Evolutionary conservation across 75 land plant genomes (phyloP).

Genomic region (Isoetes taiwanensis): DNA sequence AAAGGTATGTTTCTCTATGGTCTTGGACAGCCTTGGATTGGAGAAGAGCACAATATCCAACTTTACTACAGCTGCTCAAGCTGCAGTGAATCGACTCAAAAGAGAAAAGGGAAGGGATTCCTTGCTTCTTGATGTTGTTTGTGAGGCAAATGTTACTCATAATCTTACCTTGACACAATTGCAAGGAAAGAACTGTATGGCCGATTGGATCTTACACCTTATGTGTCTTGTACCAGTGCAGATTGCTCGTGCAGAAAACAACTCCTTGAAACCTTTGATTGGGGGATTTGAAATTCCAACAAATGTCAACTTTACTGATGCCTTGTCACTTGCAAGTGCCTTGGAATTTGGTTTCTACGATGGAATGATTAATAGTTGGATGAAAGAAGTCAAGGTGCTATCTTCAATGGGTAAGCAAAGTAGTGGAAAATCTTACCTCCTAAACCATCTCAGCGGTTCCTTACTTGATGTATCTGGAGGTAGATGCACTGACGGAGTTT

Average conservation of each 20-base stretch:
- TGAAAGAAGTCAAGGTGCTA: neutral
- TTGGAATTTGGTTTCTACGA: neutral
- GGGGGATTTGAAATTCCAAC: neutral
- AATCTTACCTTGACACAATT: neutral
- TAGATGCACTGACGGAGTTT: neutral
- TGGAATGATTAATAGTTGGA: neutral
- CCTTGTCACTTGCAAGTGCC: neutral
- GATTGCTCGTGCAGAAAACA: neutral
- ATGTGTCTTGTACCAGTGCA: neutral
- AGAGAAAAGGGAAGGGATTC: neutral
- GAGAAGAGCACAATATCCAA: no score
- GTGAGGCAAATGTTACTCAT: neutral
- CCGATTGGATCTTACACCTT: neutral
- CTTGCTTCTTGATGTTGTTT: neutral
- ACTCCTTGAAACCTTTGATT: neutral
- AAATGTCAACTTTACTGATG: neutral
- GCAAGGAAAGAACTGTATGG: neutral
- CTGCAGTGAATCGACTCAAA: neutral
- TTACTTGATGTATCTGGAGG: neutral
- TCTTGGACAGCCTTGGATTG: no score
- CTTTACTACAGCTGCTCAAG: neutral
- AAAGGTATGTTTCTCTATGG: no score
- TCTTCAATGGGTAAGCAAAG: neutral
- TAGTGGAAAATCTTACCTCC: neutral
- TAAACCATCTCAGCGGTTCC: no score